Evolutionary conservation across 192 early-diverging fungal genomes (phyloP).

Genomic region (Borealophlyctis nickersoniae): DNA sequence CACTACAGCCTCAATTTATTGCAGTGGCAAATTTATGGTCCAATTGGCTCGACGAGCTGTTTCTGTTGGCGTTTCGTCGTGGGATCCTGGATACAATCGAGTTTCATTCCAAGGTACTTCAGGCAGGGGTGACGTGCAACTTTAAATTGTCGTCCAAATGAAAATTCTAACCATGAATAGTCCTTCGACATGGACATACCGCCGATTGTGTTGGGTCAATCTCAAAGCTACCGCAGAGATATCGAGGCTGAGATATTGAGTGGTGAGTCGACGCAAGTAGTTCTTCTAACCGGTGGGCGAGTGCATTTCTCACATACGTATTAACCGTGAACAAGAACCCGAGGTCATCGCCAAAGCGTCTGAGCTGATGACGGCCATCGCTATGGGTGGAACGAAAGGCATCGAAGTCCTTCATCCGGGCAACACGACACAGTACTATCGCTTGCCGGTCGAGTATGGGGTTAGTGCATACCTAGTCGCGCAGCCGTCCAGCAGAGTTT

Average conservation of each 20-base stretch:
- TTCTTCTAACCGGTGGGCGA: slow-evolving; percentile 1
- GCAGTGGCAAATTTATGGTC: slow-evolving; percentile 48
- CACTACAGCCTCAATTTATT: slow-evolving; percentile 51
- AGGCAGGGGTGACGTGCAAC: too few species aligned
- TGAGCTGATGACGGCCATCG: slow-evolving; percentile 44
- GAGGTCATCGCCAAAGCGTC: slow-evolving; percentile 43
- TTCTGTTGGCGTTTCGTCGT: slow-evolving; percentile 48
- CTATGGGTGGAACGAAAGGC: slow-evolving; percentile 40
- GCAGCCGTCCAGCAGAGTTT: not conserved
- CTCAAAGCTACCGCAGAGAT: slow-evolving; percentile 38
- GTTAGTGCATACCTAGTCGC: slow-evolving; percentile 14
- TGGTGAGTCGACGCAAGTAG: too few species aligned
- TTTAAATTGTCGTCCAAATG: too few species aligned
- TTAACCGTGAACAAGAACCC: slow-evolving; percentile 32
- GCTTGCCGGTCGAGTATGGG: slow-evolving; percentile 54
- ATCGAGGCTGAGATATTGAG: slow-evolving; percentile 51
- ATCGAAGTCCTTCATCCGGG: slow-evolving; percentile 57
- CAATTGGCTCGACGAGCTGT: slow-evolving; percentile 53
- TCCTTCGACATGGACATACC: slow-evolving; percentile 41
- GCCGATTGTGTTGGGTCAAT: slow-evolving; percentile 11
- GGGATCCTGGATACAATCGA: slow-evolving; percentile 50
- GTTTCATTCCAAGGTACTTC: slow-evolving; percentile 28
- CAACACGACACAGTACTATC: slow-evolving; percentile 57
- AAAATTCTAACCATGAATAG: too few species aligned
- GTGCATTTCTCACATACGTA: not conserved